Percentiles rank a stretch among this genome's conserved stretches.
Conservation (phyloP, 352 stramenopile genomes). For the Pythium phragmiticola region DNA sequence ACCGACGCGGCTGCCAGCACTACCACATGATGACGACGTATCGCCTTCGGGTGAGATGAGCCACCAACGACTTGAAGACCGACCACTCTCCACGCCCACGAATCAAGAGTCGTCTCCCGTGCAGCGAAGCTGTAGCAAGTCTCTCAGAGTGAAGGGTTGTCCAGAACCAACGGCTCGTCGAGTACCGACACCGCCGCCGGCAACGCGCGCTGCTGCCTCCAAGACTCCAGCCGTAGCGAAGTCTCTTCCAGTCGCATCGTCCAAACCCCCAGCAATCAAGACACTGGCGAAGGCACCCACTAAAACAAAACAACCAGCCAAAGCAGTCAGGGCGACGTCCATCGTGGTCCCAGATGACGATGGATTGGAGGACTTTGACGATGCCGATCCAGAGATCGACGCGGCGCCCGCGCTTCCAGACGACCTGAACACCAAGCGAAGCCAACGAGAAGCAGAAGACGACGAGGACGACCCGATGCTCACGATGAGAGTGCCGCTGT, state of each 20-base stretch:
- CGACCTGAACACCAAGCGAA: constrained; percentile 34
- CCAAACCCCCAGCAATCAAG: not conserved
- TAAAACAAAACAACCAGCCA: constrained; percentile 8
- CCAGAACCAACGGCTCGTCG: not conserved
- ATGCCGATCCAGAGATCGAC: constrained; percentile 57
- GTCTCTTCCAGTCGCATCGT: not conserved
- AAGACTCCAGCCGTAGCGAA: not conserved
- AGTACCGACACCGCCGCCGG: not conserved
- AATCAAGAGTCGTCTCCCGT: constrained; percentile 16
- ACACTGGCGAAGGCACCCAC: not conserved
- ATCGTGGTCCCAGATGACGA: constrained; percentile 10
- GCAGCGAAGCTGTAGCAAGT: constrained; percentile 4
- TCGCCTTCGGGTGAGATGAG: too few species aligned
- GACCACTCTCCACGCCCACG: not conserved
- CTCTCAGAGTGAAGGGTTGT: not conserved
- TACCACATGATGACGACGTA: not conserved
- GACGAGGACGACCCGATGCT: constrained; percentile 26
- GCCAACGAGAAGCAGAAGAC: constrained; percentile 20
- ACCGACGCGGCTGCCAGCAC: constrained; percentile 18
- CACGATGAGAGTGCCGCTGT: constrained; percentile 21
- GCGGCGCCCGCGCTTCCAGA: constrained; percentile 45
- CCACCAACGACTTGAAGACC: not conserved
- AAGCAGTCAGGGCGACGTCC: constrained; percentile 1
- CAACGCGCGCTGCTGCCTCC: not conserved
- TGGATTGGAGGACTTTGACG: constrained; percentile 55